A percentile compares a stretch with the other conserved stretches of the same genome.
phyloP scores from a whole-genome alignment of 2,329 filamentous ascomycete species.

The Aphanoascus verrucosus region DNA sequence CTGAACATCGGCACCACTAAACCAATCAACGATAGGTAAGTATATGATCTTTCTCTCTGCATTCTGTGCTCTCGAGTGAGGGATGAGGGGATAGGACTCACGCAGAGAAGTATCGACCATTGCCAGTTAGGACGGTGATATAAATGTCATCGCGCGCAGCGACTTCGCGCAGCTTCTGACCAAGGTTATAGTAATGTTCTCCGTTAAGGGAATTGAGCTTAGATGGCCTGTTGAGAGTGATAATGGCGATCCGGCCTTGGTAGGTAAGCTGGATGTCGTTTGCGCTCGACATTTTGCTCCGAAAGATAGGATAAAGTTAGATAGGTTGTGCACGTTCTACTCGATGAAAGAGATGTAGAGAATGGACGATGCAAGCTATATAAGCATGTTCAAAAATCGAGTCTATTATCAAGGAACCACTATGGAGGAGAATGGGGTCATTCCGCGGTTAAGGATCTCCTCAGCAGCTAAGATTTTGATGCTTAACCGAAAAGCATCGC shows the following conservation, averaged over 20 bases:
- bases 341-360: too few species aligned
- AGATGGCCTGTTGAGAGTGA: constrained; percentile 73
- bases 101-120: constrained; percentile 78
- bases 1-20: constrained; percentile 68
- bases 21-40: constrained; percentile 1
- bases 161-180: constrained; percentile 62
- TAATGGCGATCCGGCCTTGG: constrained; percentile 61
- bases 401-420: too few species aligned
- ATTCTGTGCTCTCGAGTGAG: background rate
- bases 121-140: constrained; percentile 75
- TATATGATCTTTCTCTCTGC: background rate
- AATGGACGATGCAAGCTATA: too few species aligned
- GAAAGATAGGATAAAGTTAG: too few species aligned
- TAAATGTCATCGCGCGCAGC: constrained; percentile 68
- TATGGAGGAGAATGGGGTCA: too few species aligned
- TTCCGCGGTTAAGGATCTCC: too few species aligned
- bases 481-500: too few species aligned
- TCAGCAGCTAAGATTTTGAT: too few species aligned
- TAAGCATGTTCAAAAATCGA: too few species aligned
- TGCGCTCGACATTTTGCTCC: constrained; percentile 19
- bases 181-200: constrained; percentile 66
- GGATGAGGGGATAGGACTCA: constrained; percentile 40
- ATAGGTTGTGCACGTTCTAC: too few species aligned
- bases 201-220: constrained; percentile 77
- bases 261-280: constrained; percentile 51